phyloP scores from a whole-genome alignment of 177 flowering plant genomes.

The Vitis hybrid region DNA sequence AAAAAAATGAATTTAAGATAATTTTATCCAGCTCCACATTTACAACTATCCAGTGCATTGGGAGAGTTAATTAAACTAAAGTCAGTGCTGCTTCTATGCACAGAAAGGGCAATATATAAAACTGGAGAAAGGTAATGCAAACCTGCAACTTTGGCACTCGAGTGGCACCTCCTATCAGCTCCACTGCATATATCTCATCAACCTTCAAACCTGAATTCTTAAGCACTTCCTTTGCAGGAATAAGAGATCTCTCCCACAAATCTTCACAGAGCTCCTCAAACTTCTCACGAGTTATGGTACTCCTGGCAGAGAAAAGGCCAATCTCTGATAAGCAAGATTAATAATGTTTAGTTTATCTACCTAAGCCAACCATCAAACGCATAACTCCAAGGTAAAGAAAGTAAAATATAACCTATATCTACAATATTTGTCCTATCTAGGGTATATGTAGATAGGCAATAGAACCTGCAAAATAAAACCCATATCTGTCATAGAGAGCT shows the following conservation, averaged over 20 bases:
- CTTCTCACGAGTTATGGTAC: constrained; percentile 91
- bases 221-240: constrained; percentile 77
- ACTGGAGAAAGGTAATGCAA: constrained; percentile 7
- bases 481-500: too few species aligned
- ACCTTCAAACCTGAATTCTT: constrained; percentile 62
- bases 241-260: constrained; percentile 84
- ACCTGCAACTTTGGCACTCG: constrained; percentile 99
- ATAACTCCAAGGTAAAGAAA: background rate
- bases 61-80: background rate
- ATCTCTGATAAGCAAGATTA: background rate
- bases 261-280: constrained; percentile 96
- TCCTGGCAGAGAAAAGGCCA: constrained; percentile 43
- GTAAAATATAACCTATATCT: too few species aligned
- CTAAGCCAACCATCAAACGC: background rate
- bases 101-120: background rate
- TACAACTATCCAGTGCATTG: too few species aligned
- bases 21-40: too few species aligned
- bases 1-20: too few species aligned
- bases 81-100: background rate
- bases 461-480: too few species aligned
- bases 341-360: background rate
- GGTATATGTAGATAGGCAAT: too few species aligned
- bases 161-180: constrained; percentile 96
- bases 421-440: too few species aligned
- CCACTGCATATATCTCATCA: constrained; percentile 85